These are phyloP conservation scores for Cucurbita argyrosperma DNA, from an alignment of 306 rosid genomes.

Conservation along the genomic window DNA sequence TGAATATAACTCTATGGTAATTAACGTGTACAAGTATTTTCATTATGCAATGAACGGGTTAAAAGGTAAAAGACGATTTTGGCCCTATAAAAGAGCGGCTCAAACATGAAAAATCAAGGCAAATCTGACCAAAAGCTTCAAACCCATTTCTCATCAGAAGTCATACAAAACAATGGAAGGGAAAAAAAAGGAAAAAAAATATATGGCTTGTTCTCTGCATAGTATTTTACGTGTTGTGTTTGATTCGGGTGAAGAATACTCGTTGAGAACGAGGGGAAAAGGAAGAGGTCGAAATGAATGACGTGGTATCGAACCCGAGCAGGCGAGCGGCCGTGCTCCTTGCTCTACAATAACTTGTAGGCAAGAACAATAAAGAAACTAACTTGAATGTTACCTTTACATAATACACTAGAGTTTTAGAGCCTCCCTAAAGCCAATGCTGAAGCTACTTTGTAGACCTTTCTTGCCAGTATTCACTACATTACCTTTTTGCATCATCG, in stretches of 20 bases:
- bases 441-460: constrained; percentile 56
- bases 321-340: not conserved
- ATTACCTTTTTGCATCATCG: constrained; percentile 95
- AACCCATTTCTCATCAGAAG: constrained; percentile 29
- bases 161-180: constrained; percentile 20
- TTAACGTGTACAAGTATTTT: no score
- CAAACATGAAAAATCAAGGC: not conserved
- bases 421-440: constrained; percentile 65
- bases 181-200: not conserved
- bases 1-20: no score
- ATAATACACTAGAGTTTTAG: constrained; percentile 19
- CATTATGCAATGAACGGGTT: no score
- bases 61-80: no score
- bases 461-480: constrained; percentile 39
- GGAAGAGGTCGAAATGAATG: not conserved
- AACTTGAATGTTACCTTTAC: constrained; percentile 1
- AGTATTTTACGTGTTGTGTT: not conserved
- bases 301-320: not conserved
- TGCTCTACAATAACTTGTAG: not conserved
- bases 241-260: not conserved
- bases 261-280: not conserved
- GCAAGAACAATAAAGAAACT: constrained; percentile 1
- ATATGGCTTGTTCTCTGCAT: not conserved
- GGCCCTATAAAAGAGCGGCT: not conserved
- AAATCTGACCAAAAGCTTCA: not conserved